phyloP scores from a whole-genome alignment of 2,329 filamentous ascomycete species.

The Acrocalymma vagum region DNA sequence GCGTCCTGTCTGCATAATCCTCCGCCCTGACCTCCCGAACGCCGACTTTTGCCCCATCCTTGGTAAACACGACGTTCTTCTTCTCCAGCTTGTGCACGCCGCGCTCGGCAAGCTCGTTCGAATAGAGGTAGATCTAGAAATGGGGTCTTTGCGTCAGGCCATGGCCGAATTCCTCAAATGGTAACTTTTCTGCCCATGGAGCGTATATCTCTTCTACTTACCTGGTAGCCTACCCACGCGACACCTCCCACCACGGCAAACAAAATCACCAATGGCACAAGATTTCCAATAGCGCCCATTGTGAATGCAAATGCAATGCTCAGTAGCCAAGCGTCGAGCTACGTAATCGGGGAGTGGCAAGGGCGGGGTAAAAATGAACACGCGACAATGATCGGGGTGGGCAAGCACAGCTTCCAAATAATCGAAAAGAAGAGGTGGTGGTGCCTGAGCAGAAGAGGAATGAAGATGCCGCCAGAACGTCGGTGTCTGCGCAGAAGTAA shows the following conservation, averaged over 20 bases:
- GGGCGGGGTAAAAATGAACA: neutral
- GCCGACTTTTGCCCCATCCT: slow-evolving; percentile 76
- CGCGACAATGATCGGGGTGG: too few species aligned
- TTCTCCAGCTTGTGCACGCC: slow-evolving; percentile 76
- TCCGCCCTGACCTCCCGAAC: slow-evolving; percentile 74
- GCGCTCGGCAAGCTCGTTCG: slow-evolving; percentile 70
- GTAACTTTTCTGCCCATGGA: neutral
- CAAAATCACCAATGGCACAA: slow-evolving; percentile 73
- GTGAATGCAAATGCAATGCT: slow-evolving; percentile 12
- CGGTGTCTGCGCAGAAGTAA: too few species aligned
- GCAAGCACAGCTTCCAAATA: neutral
- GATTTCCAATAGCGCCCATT: slow-evolving; percentile 54
- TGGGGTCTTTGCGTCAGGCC: too few species aligned
- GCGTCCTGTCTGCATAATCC: slow-evolving; percentile 76
- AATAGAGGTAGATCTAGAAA: slow-evolving; percentile 69
- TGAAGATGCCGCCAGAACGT: too few species aligned
- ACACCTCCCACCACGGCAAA: slow-evolving; percentile 64
- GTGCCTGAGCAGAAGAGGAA: too few species aligned
- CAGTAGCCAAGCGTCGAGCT: too few species aligned
- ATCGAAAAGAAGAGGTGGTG: neutral
- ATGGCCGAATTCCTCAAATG: too few species aligned
- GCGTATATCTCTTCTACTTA: slow-evolving; percentile 26
- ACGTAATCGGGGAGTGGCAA: too few species aligned
- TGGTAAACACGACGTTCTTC: slow-evolving; percentile 78
- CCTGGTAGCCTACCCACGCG: slow-evolving; percentile 74